Base-by-base conservation (phyloP, 495 filamentous ascomycete species). In the Penicillium daleae region DNA sequence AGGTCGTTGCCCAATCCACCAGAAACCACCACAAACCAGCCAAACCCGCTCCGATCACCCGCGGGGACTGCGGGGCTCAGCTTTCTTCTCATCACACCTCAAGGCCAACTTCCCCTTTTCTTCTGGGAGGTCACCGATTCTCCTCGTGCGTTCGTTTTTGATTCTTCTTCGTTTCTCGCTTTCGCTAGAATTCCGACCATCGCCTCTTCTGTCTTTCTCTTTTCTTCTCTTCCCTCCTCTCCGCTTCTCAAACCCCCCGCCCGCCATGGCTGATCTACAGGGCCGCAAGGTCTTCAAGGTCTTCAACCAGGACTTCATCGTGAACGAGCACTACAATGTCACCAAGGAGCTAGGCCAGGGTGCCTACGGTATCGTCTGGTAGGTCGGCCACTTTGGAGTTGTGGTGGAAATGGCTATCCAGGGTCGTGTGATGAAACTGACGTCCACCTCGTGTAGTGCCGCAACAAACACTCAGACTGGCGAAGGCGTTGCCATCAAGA, bases 231-330 rank as follows among this genome's bases (percentile, higher is more conserved):
- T 49, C 39, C 56, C 32, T 62, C 37, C 68, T 65, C 60, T 52
- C 54, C 49, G 52, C 56, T 60, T 60, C 58, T 57, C 50, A 15
- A 32, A 50, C 51, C 52, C 53, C 24, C 57, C 63, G 56, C 56
- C 61, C 70, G 63, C 37, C 72, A 94, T 93, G 90, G 81, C 85
- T 68, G 90, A 93, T 75, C 80, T 96, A 55, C 86, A 88, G 66
- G 91, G 91, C 72, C 90, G 93, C 73, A 97, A 96, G 83, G 85
- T 93, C 77, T 99, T 98, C 86, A 98, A 98, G 89, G 95, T 98
- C 72, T 99, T 99, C 82, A 97, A 97, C 85, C 95, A 99, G 76
- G 95, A 99, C 81, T 99, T 99, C 71, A 90, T 97, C 65, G 95
- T 99, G 63, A 96, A 97, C 74, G 93, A 98, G 78, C 86, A 96